Conservation (phyloP, 768 basidiomycete genomes). For the Phallus indusiatus region DNA sequence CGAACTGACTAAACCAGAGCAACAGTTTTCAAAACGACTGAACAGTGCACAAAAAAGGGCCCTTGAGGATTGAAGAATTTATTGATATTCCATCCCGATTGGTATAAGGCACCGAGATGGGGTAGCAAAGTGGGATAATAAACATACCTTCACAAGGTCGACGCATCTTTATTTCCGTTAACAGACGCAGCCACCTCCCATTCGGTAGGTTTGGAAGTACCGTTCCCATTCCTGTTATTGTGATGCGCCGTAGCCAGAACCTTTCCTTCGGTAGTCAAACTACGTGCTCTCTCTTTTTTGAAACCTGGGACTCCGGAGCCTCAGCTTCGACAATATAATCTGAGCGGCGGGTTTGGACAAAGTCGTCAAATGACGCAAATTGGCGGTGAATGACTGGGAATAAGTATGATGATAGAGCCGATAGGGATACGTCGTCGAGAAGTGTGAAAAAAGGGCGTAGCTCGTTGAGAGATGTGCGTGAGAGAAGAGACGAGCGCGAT, state of each 20-base stretch:
- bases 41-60: no score
- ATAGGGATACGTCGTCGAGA: slow-evolving; percentile 47
- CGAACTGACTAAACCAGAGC: no score
- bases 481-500: slow-evolving; percentile 21
- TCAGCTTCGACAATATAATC: slow-evolving; percentile 67
- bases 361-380: slow-evolving; percentile 40
- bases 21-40: no score
- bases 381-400: slow-evolving; percentile 11
- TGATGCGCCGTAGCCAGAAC: slow-evolving; percentile 16
- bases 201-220: not conserved
- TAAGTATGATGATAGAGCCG: slow-evolving; percentile 10
- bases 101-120: slow-evolving; percentile 35
- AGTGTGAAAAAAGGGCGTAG: slow-evolving; percentile 67
- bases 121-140: not conserved
- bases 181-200: not conserved
- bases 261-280: slow-evolving; percentile 64
- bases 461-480: slow-evolving; percentile 57
- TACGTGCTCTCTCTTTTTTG: slow-evolving; percentile 67
- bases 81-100: slow-evolving; percentile 41
- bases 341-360: slow-evolving; percentile 24
- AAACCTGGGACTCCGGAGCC: slow-evolving; percentile 73
- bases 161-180: not conserved
- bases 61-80: slow-evolving; percentile 52
- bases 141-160: not conserved
- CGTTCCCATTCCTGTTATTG: not conserved